phyloP scores from a whole-genome alignment of 2,329 filamentous ascomycete genomes.

The Diplocarpon mali region DNA sequence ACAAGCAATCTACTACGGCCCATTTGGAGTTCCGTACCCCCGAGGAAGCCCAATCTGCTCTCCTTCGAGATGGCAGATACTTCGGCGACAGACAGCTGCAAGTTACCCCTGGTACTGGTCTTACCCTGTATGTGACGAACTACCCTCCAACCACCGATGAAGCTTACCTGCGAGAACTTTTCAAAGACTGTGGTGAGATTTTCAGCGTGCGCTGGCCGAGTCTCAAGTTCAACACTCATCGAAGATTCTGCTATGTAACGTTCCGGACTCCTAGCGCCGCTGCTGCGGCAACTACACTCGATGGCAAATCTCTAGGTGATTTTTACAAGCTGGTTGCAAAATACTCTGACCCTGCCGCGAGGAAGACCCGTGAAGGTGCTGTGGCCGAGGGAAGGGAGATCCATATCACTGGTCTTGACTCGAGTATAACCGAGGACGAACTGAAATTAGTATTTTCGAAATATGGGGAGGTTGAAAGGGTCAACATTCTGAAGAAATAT shows the following conservation, averaged over 20 bases:
- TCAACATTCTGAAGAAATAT: conserved; percentile 59
- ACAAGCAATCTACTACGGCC: conserved; percentile 53
- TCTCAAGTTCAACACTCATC: conserved; percentile 75
- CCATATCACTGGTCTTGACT: conserved; percentile 61
- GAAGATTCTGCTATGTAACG: conserved; percentile 94
- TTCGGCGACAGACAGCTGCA: conserved; percentile 63
- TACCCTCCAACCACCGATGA: conserved; percentile 72
- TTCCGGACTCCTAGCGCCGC: conserved; percentile 63
- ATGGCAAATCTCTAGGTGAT: conserved; percentile 59
- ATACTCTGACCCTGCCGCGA: conserved; percentile 72
- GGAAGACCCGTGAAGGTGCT: conserved; percentile 69
- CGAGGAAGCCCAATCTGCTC: conserved; percentile 71
- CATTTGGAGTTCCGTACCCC: conserved; percentile 74
- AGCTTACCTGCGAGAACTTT: conserved; percentile 54
- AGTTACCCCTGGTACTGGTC: conserved; percentile 62
- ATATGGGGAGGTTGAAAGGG: conserved; percentile 62
- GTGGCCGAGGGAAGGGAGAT: conserved; percentile 82
- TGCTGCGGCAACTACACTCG: conserved; percentile 57
- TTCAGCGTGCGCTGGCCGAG: conserved; percentile 83
- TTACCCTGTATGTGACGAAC: conserved; percentile 84
- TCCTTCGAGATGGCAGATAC: conserved; percentile 70
- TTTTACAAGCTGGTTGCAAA: conserved; percentile 62
- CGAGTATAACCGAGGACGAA: conserved; percentile 52
- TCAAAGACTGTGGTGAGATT: conserved; percentile 68
- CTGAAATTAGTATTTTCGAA: conserved; percentile 60